These are phyloP conservation scores for Nannochloropsis salina DNA, from an alignment of 108 stramenopile genomes.

Conservation along the genomic window DNA sequence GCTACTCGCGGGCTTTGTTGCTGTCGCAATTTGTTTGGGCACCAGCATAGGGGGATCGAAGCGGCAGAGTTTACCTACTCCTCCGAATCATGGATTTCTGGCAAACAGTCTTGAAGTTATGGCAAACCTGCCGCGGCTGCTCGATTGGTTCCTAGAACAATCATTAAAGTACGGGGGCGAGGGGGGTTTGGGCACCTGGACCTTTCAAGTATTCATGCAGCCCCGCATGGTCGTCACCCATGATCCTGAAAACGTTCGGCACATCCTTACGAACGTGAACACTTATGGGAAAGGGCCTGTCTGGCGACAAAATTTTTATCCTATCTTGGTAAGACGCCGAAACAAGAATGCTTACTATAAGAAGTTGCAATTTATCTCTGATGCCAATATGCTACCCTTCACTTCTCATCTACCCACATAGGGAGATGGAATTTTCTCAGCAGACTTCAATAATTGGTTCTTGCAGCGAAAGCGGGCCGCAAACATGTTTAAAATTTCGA, in stretches of 20 bases:
- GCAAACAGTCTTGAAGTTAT: neutral
- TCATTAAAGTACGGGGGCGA: slow-evolving; percentile 4
- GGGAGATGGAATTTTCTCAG: slow-evolving; percentile 58
- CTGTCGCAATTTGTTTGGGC: neutral
- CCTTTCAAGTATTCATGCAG: slow-evolving; percentile 12
- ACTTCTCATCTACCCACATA: neutral
- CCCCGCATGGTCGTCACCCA: neutral
- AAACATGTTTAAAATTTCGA: slow-evolving; percentile 48
- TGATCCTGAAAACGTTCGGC: neutral
- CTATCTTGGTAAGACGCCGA: neutral
- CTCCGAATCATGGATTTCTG: neutral
- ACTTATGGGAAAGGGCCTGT: slow-evolving; percentile 1
- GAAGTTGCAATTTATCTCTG: neutral
- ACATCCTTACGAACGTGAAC: slow-evolving; percentile 3
- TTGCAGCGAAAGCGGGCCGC: slow-evolving; percentile 56
- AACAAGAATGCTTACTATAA: too few species aligned
- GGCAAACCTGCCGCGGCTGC: neutral
- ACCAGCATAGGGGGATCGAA: neutral
- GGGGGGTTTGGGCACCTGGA: neutral
- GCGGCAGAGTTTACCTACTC: neutral
- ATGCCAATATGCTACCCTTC: neutral
- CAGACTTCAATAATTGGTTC: slow-evolving; percentile 53
- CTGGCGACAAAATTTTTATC: neutral
- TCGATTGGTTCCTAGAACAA: slow-evolving; percentile 17
- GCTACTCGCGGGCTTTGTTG: neutral